Conservation (phyloP, 257 asterid genomes). For the Scutellaria barbata region DNA sequence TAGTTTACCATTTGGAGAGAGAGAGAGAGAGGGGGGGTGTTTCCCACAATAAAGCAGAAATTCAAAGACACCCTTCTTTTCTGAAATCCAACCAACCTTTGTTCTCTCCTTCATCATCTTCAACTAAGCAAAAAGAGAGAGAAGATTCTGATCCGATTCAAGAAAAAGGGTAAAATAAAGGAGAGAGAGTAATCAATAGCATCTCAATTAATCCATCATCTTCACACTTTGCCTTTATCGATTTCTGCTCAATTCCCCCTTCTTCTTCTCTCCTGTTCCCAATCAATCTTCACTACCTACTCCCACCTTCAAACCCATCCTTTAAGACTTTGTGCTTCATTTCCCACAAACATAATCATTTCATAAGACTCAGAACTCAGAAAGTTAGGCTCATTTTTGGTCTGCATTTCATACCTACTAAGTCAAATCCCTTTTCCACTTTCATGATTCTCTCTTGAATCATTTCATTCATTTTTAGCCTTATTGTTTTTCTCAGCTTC, state of each 20-base stretch:
- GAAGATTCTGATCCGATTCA: slow-evolving; percentile 60
- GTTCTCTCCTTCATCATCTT: slow-evolving; percentile 28
- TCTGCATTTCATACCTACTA: slow-evolving; percentile 17
- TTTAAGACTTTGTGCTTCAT: slow-evolving; percentile 33
- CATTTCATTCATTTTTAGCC: neutral
- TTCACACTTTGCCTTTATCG: slow-evolving; percentile 45
- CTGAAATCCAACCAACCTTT: slow-evolving; percentile 34
- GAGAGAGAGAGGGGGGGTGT: neutral
- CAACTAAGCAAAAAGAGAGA: slow-evolving; percentile 25
- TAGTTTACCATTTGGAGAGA: neutral
- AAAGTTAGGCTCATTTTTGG: slow-evolving; percentile 41
- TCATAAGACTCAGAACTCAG: slow-evolving; percentile 39
- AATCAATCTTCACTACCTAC: slow-evolving; percentile 33
- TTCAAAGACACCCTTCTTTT: slow-evolving; percentile 48
- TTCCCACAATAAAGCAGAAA: slow-evolving; percentile 34
- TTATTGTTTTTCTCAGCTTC: slow-evolving; percentile 14
- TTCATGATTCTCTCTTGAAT: slow-evolving; percentile 52
- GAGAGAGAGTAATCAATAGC: slow-evolving; percentile 30
- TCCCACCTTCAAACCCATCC: slow-evolving; percentile 33
- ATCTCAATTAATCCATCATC: slow-evolving; percentile 47
- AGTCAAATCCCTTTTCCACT: slow-evolving; percentile 37
- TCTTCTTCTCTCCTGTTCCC: slow-evolving; percentile 41
- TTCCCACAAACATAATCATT: slow-evolving; percentile 56
- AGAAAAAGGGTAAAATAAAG: slow-evolving; percentile 31
- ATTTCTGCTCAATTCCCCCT: slow-evolving; percentile 46